phyloP scores from a whole-genome alignment of 345 rosid species.

The Crucihimalaya himalaica region DNA sequence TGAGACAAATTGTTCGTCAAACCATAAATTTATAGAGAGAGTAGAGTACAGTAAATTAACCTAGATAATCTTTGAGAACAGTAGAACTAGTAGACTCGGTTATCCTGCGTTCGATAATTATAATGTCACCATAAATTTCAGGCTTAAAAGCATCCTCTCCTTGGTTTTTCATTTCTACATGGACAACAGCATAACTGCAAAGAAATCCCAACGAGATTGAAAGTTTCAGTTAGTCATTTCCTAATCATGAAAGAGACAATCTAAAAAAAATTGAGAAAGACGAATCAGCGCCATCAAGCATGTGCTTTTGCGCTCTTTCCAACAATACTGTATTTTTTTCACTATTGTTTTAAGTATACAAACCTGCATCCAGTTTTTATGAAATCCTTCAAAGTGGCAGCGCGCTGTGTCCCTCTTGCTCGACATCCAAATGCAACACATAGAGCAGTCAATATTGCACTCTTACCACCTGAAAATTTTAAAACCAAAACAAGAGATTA shows the following conservation, averaged over 20 bases:
- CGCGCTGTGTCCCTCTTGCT: constrained; percentile 91
- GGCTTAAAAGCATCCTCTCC: constrained; percentile 87
- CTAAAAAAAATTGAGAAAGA: background rate
- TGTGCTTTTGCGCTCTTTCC: background rate
- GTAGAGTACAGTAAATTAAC: constrained; percentile 40
- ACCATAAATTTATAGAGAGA: background rate
- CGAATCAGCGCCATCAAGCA: background rate
- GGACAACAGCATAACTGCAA: constrained; percentile 73
- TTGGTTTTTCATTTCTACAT: constrained; percentile 70
- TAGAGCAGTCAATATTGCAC: constrained; percentile 88
- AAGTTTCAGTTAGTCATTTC: background rate
- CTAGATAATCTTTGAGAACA: constrained; percentile 67
- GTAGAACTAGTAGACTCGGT: constrained; percentile 59
- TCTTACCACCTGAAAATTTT: constrained; percentile 72
- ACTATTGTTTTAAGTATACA: too few species aligned
- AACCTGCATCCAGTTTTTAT: constrained; percentile 93
- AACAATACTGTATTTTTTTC: too few species aligned
- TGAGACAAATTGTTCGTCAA: background rate
- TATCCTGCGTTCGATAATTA: constrained; percentile 78
- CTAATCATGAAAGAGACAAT: constrained; percentile 1
- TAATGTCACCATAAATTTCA: constrained; percentile 63
- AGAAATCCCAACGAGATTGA: background rate
- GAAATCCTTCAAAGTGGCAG: constrained; percentile 75
- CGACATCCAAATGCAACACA: constrained; percentile 92
- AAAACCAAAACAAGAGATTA: constrained; percentile 2